These are phyloP conservation scores for Schizonepeta tenuifolia DNA, from an alignment of 257 asterid genomes.

Conservation along the genomic window DNA sequence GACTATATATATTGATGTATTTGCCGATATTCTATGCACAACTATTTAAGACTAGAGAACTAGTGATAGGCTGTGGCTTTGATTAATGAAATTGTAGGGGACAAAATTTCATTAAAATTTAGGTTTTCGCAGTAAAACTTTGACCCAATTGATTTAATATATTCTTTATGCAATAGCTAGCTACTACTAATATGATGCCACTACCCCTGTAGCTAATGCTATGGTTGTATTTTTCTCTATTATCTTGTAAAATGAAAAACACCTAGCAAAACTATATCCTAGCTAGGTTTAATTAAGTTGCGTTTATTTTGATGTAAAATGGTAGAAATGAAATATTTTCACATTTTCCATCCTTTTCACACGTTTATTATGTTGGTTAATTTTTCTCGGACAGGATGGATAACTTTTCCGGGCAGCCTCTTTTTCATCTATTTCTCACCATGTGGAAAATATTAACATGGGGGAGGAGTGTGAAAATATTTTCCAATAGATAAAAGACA, in stretches of 20 bases:
- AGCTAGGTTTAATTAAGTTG: background rate
- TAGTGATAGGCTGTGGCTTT: background rate
- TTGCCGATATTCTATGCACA: background rate
- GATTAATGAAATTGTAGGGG: constrained; percentile 16
- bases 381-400: no score
- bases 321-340: no score
- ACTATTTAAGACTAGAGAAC: background rate
- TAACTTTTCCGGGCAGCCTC: no score
- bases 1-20: no score
- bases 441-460: no score
- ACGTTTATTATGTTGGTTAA: no score
- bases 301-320: no score
- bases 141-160: constrained; percentile 9
- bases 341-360: no score
- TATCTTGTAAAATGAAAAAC: background rate
- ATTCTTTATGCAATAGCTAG: constrained; percentile 15
- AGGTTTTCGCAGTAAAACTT: background rate
- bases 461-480: no score
- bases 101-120: background rate
- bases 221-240: background rate
- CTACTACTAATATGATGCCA: constrained; percentile 17
- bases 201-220: constrained; percentile 4
- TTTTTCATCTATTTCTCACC: no score
- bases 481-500: no score
- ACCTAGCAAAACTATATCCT: background rate